These are phyloP conservation scores for Glycine tomentella DNA, from an alignment of 306 rosid species.

Conservation along the genomic window DNA sequence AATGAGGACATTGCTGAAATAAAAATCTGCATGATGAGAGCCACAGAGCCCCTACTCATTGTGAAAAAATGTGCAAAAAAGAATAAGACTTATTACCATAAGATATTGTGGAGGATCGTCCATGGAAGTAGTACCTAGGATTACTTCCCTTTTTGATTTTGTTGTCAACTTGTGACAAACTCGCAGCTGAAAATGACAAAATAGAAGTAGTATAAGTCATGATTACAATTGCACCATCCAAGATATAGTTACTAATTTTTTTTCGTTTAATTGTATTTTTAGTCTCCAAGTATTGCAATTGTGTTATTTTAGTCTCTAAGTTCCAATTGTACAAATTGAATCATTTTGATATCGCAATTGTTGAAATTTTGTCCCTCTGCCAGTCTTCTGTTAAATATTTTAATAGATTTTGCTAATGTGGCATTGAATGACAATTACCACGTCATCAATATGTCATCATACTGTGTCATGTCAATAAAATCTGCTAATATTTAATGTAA, in stretches of 20 bases:
- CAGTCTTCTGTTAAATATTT: no score
- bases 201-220: slow-evolving; percentile 19
- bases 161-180: slow-evolving; percentile 91
- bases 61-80: slow-evolving; percentile 11
- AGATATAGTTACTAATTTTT: background rate
- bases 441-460: no score
- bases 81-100: slow-evolving; percentile 63
- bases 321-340: no score
- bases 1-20: slow-evolving; percentile 27
- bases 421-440: no score
- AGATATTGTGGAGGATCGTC: slow-evolving; percentile 79
- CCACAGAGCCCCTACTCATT: background rate
- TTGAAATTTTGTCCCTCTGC: no score
- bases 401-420: no score
- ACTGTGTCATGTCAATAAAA: no score
- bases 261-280: no score
- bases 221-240: slow-evolving; percentile 34
- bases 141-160: slow-evolving; percentile 82
- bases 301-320: no score
- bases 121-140: slow-evolving; percentile 81
- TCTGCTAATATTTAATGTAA: no score
- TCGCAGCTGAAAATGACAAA: slow-evolving; percentile 72
- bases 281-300: no score
- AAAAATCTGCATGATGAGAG: slow-evolving; percentile 1
- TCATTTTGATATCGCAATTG: no score